phyloP scores from a whole-genome alignment of 139 green algal species.

The Astrephomene gubernaculifera region DNA sequence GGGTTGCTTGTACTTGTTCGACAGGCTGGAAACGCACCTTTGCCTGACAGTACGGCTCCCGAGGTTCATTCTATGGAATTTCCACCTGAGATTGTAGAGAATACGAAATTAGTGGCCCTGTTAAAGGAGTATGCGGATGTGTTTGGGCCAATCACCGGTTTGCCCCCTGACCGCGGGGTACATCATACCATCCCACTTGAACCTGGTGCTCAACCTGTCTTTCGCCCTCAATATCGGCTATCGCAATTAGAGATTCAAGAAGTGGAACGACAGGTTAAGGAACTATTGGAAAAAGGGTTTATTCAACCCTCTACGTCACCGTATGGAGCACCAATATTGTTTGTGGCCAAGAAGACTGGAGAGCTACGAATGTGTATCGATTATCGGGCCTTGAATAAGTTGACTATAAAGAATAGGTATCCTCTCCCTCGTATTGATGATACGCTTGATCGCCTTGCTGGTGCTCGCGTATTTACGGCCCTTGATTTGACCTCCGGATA shows the following conservation, averaged over 20 bases:
- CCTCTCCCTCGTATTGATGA: constrained; percentile 37
- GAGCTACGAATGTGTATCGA: constrained; percentile 38
- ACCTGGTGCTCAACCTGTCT: too few species aligned
- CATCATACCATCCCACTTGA: constrained; percentile 34
- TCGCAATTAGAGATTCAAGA: neutral
- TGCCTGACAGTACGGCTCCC: too few species aligned
- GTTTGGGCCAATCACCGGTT: neutral
- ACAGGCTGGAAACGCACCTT: too few species aligned
- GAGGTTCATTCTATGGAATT: too few species aligned
- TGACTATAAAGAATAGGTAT: constrained; percentile 44
- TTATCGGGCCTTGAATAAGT: constrained; percentile 38
- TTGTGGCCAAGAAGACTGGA: constrained; percentile 51
- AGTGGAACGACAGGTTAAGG: neutral
- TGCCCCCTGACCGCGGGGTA: constrained; percentile 22
- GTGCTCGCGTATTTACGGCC: neutral
- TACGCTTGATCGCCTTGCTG: constrained; percentile 38
- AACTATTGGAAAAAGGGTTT: constrained; percentile 23
- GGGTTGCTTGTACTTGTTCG: too few species aligned
- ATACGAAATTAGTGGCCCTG: neutral
- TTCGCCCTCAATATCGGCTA: constrained; percentile 14
- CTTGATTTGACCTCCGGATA: constrained; percentile 33
- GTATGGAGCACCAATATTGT: constrained; percentile 19
- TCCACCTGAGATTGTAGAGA: neutral
- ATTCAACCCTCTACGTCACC: constrained; percentile 16
- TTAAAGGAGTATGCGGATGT: constrained; percentile 8